These are phyloP conservation scores for Pittosporum tobira DNA, from an alignment of 129 eudicot species.

Conservation along the genomic window DNA sequence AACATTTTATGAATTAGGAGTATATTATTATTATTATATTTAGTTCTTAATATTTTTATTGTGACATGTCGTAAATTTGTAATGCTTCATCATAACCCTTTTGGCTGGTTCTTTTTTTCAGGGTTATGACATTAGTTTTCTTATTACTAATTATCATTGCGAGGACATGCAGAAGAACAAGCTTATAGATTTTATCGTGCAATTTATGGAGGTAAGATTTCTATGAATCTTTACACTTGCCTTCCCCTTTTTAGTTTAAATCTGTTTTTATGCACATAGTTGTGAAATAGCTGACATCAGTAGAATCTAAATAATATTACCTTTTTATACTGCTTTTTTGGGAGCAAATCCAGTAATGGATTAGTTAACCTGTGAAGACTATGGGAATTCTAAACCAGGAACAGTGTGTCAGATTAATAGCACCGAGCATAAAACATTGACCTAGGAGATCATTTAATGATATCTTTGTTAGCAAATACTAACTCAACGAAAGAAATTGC, in stretches of 20 bases:
- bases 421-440: too few relatives aligned
- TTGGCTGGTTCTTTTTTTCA: constrained; percentile 14
- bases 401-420: too few relatives aligned
- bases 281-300: background rate
- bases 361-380: too few relatives aligned
- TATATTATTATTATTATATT: background rate
- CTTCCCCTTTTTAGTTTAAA: background rate
- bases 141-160: constrained; percentile 56
- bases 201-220: constrained; percentile 58
- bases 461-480: too few relatives aligned
- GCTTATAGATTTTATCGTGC: constrained; percentile 62
- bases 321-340: too few relatives aligned
- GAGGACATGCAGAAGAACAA: constrained; percentile 67
- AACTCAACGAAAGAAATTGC: too few relatives aligned
- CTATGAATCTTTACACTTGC: background rate
- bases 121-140: constrained; percentile 71
- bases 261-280: background rate
- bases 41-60: background rate
- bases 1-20: too few relatives aligned
- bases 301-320: background rate
- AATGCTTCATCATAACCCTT: background rate
- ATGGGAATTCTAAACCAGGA: too few relatives aligned
- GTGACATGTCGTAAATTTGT: background rate
- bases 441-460: too few relatives aligned
- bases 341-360: too few relatives aligned